These are phyloP conservation scores for Cephalotrichum gorgonifer DNA, from an alignment of 2,329 filamentous ascomycete species.

Conservation along the genomic window DNA sequence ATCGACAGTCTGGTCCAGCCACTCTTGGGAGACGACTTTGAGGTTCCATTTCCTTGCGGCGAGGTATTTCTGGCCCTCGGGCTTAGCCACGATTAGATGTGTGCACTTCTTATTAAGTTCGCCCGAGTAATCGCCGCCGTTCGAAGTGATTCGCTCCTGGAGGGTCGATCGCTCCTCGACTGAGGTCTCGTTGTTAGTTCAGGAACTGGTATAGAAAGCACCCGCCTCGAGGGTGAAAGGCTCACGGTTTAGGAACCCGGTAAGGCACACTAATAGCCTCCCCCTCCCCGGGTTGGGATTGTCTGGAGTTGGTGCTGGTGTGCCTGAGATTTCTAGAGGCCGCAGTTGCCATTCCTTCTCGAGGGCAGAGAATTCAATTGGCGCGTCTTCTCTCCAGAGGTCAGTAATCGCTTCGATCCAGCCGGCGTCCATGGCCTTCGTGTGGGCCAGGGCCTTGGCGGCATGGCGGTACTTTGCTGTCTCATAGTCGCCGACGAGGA, in stretches of 20 bases:
- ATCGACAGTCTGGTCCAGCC: constrained; percentile 73
- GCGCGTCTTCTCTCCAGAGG: constrained; percentile 74
- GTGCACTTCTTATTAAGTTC: constrained; percentile 81
- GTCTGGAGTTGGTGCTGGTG: constrained; percentile 20
- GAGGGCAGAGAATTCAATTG: constrained; percentile 61
- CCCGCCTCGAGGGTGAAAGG: constrained; percentile 6
- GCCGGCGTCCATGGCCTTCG: constrained; percentile 68
- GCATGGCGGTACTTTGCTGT: constrained; percentile 95
- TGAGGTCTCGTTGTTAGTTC: constrained; percentile 19
- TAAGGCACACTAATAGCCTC: constrained; percentile 41
- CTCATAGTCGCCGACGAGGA: constrained; percentile 80
- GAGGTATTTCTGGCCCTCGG: constrained; percentile 81
- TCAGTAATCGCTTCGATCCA: constrained; percentile 77
- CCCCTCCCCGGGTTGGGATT: constrained; percentile 17
- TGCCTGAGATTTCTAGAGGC: constrained; percentile 46
- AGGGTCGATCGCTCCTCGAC: constrained; percentile 59
- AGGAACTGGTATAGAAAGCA: background rate
- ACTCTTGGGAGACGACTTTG: constrained; percentile 69
- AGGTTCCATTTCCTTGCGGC: constrained; percentile 79
- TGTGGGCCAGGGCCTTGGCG: constrained; percentile 76
- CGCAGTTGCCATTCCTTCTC: constrained; percentile 57
- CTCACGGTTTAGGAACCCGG: constrained; percentile 43
- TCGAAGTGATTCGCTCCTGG: constrained; percentile 51
- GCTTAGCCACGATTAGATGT: constrained; percentile 71
- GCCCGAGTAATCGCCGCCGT: constrained; percentile 77